These are phyloP conservation scores for Calonectria fujianensis DNA, from an alignment of 2,329 filamentous ascomycete species.

Conservation along the genomic window DNA sequence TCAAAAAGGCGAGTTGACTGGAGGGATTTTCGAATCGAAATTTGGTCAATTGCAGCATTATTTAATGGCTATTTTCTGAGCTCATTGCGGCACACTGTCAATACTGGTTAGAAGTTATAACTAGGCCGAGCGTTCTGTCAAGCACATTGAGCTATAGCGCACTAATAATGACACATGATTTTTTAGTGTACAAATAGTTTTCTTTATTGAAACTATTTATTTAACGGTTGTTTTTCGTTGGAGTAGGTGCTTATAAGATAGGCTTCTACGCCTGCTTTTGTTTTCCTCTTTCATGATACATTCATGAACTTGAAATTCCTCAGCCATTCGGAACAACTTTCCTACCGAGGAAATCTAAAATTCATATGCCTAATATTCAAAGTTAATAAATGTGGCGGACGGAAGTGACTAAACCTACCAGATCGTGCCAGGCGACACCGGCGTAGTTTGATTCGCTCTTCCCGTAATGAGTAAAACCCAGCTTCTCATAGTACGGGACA, in stretches of 20 bases:
- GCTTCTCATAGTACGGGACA: slow-evolving; percentile 55
- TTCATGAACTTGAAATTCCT: not conserved
- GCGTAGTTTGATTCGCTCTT: slow-evolving; percentile 57
- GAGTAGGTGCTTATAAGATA: not conserved
- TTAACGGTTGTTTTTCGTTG: not conserved
- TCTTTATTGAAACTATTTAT: not conserved
- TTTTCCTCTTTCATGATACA: no score
- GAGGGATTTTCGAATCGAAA: not conserved
- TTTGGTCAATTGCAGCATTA: not conserved
- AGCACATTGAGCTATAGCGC: not conserved
- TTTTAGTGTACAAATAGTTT: not conserved
- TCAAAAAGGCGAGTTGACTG: slow-evolving; percentile 30
- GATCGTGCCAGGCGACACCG: slow-evolving; percentile 57
- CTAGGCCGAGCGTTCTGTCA: not conserved
- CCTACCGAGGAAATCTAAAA: not conserved
- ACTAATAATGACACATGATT: not conserved
- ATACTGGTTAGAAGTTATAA: not conserved
- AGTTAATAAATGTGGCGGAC: not conserved
- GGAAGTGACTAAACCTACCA: slow-evolving; percentile 46
- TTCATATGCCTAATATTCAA: slow-evolving; percentile 21
- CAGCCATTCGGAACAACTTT: not conserved
- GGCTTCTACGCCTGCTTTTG: not conserved
- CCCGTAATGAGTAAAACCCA: slow-evolving; percentile 57
- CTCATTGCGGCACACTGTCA: not conserved
- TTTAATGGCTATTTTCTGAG: not conserved